Conservation (phyloP, 129 eudicot species). For the Silybum marianum region DNA sequence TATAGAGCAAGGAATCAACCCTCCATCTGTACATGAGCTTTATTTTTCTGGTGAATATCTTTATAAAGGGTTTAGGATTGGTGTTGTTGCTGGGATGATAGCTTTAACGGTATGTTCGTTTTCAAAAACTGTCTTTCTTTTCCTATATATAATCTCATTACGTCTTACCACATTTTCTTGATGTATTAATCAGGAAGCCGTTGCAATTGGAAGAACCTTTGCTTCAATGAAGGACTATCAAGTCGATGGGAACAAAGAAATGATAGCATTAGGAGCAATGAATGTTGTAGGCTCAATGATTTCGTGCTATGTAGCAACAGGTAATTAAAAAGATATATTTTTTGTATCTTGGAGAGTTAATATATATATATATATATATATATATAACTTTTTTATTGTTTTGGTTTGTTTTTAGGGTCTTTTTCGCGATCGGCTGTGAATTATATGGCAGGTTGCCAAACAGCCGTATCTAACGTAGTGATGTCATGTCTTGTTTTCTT, state of each 20-base stretch:
- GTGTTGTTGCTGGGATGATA: slow-evolving; percentile 72
- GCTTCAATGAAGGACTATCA: slow-evolving; percentile 88
- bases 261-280: slow-evolving; percentile 92
- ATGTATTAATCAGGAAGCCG: slow-evolving; percentile 63
- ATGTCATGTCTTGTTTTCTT: slow-evolving; percentile 67
- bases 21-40: slow-evolving; percentile 55
- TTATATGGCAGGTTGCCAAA: slow-evolving; percentile 83
- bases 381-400: background rate
- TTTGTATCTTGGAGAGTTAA: too few species aligned
- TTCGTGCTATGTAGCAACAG: slow-evolving; percentile 86
- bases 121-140: background rate
- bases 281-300: slow-evolving; percentile 90
- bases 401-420: slow-evolving; percentile 50
- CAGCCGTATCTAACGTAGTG: slow-evolving; percentile 72
- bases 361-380: too few species aligned
- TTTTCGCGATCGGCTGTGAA: slow-evolving; percentile 82
- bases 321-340: slow-evolving; percentile 17
- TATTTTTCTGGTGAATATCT: slow-evolving; percentile 63
- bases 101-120: slow-evolving; percentile 61
- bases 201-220: slow-evolving; percentile 88
- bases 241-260: slow-evolving; percentile 95
- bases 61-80: slow-evolving; percentile 59
- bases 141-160: background rate
- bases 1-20: slow-evolving; percentile 70
- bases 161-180: background rate